A percentile compares a stretch with the other conserved stretches of the same genome.
Evolutionary conservation across 23 red algal genomes (phyloP).

Genomic region (Gracilaria vermiculophylla): DNA sequence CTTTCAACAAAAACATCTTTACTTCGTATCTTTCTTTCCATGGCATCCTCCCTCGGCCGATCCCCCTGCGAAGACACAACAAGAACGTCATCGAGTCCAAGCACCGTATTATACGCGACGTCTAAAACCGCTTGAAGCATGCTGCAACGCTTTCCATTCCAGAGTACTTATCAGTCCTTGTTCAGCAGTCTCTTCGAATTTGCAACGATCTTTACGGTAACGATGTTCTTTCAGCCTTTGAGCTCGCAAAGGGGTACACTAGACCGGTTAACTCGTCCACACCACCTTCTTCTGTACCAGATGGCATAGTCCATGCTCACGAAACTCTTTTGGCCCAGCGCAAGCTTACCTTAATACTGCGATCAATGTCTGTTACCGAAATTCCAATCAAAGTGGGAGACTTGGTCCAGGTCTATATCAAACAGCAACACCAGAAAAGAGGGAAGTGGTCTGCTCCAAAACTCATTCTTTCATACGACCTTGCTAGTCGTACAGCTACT

Average conservation of each 20-base stretch:
- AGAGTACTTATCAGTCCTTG: neutral
- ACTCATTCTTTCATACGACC: neutral
- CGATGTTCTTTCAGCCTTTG: neutral
- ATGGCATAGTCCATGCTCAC: neutral
- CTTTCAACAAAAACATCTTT: slow-evolving; percentile 14
- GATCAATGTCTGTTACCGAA: neutral
- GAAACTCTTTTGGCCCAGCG: neutral
- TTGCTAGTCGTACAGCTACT: neutral
- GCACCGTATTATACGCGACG: neutral
- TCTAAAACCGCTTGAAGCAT: neutral
- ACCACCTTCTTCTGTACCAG: neutral
- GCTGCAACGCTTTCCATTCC: neutral
- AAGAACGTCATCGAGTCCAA: slow-evolving; percentile 34
- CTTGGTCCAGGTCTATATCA: slow-evolving; percentile 9
- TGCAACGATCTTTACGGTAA: slow-evolving; percentile 11
- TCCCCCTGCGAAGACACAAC: slow-evolving; percentile 20
- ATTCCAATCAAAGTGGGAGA: neutral
- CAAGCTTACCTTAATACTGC: slow-evolving; percentile 23
- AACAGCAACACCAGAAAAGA: slow-evolving; percentile 23
- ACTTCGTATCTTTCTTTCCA: neutral
- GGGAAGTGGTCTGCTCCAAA: slow-evolving; percentile 16
- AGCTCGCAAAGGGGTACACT: slow-evolving; percentile 26
- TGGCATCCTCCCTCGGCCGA: neutral
- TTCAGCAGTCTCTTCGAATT: neutral
- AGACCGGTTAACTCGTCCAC: neutral